These are phyloP conservation scores for Kondoa subrosea DNA, from an alignment of 768 basidiomycete species.

Conservation along the genomic window DNA sequence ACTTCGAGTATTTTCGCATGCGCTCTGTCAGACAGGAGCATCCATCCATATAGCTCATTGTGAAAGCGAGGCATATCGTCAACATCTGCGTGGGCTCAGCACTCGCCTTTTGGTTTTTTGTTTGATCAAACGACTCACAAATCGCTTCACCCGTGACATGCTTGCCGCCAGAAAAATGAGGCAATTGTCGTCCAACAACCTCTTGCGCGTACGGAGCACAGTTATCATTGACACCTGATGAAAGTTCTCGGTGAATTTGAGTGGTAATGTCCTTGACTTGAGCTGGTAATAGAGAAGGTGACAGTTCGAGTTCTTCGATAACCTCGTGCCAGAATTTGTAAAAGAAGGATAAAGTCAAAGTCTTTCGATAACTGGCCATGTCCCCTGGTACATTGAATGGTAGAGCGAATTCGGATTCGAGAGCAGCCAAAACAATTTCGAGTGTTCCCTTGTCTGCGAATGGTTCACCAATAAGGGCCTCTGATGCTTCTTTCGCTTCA, in stretches of 20 bases:
- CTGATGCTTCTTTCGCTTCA: constrained; percentile 18
- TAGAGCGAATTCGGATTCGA: constrained; percentile 23
- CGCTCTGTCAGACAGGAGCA: constrained; percentile 23
- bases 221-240: constrained; percentile 23
- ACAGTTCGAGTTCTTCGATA: constrained; percentile 14
- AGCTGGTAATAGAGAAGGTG: constrained; percentile 4
- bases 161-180: constrained; percentile 25
- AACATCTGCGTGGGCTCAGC: constrained; percentile 5
- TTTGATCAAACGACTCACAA: constrained; percentile 1
- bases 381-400: constrained; percentile 26
- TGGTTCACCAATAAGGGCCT: constrained; percentile 19
- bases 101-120: neutral
- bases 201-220: constrained; percentile 24
- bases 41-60: constrained; percentile 24
- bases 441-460: constrained; percentile 17
- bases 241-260: constrained; percentile 22
- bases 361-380: constrained; percentile 26
- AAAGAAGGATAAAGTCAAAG: constrained; percentile 26
- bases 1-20: constrained; percentile 27
- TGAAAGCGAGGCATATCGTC: constrained; percentile 24
- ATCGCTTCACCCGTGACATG: constrained; percentile 27
- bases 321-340: constrained; percentile 26
- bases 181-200: constrained; percentile 21
- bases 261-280: constrained; percentile 12
- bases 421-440: constrained; percentile 21